These are phyloP conservation scores for Trichoderma sp. DNA, from an alignment of 2,329 filamentous ascomycete species.

Conservation along the genomic window DNA sequence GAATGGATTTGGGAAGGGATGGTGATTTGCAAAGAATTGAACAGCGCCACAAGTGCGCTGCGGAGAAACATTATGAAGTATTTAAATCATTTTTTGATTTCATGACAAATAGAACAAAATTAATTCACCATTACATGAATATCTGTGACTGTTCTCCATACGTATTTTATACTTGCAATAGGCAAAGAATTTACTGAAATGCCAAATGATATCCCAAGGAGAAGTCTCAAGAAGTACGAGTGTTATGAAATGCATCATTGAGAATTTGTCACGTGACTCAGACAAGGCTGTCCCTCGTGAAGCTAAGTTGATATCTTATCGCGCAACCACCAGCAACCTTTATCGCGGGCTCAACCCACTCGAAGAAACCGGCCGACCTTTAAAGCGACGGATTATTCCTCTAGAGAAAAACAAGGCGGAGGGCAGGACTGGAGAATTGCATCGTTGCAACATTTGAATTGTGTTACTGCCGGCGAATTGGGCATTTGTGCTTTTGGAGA, in stretches of 20 bases:
- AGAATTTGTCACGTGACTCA: neutral
- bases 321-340: conserved; percentile 16
- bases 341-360: neutral
- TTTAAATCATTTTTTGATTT: conserved; percentile 37
- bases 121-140: conserved; percentile 15
- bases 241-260: neutral
- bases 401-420: neutral
- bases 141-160: neutral
- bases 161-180: neutral
- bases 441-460: neutral
- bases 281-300: neutral
- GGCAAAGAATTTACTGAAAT: neutral
- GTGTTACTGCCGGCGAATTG: neutral
- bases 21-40: conserved; percentile 40
- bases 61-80: conserved; percentile 31
- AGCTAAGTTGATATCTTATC: conserved; percentile 8
- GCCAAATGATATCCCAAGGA: neutral
- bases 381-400: neutral
- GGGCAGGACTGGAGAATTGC: neutral
- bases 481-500: neutral
- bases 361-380: neutral
- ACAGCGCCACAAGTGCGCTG: conserved; percentile 41
- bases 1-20: conserved; percentile 36
- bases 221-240: no score
- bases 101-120: conserved; percentile 38